Evolutionary conservation across 2,329 filamentous ascomycete genomes (phyloP), one percentile per base, ranked within the genome.

Genomic region (Colletotrichum sojae): DNA sequence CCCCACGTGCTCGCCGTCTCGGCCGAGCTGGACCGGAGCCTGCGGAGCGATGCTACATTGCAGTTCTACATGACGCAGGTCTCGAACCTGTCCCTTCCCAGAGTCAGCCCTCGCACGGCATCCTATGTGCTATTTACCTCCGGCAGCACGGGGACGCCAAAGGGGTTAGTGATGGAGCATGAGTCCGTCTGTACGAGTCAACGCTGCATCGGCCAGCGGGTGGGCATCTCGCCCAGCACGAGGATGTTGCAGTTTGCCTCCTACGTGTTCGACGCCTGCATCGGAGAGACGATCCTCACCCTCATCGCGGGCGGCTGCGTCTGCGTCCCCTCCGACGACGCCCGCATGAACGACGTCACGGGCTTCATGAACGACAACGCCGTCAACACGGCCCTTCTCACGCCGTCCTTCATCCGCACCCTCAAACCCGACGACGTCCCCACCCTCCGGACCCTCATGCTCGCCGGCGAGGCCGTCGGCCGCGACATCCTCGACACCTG

Each of bases 261-360:
- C 1, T 81, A 83, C 66, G 78, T 76, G 5, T 83, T 82, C n/a
- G 81, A 83, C 63, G 78, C 77, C 31, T 77, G 77, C 8, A 70
- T 82, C 0, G 72, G 73, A 16, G 78, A 81, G 36, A 76, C 80
- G 56, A 75, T 82, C 22, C 77, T 74, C 5, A 76, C 81, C 2
- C 74, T 84, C 2, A 70, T 77, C 9, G 60, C 72, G 10, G 81
- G 82, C 22, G 82, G 78, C 9, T 80, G 77, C n/a, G 71, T 84
- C 1, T 83, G 81, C 40, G 74, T 83, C 1, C 80, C 81, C 0
- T 78, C 77, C 1, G 79, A 83, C n/a, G 74, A 76, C 2, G 73
- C 81, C 15, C 76, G 79, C 3, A 72, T 78, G 22, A 40, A 63
- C 45, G 8, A 68, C 43, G 59, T 71, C 45, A 16, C 68, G 64